Evolutionary conservation across 2,329 filamentous ascomycete species (phyloP), one percentile per base, ranked within the genome.

Genomic region (Zalaria sp.): DNA sequence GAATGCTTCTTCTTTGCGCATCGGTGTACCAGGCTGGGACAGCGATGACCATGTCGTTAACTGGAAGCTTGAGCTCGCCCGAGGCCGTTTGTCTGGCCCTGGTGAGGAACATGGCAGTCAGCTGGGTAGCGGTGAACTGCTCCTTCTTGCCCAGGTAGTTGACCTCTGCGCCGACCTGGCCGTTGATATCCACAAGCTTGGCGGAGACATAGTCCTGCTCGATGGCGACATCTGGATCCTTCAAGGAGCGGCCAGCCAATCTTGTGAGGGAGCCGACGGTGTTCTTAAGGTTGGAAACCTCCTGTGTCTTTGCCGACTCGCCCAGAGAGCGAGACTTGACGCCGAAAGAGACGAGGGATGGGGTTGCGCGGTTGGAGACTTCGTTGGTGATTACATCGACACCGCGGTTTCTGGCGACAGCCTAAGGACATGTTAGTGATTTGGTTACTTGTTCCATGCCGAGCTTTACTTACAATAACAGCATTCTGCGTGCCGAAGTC

Each of bases 311-410:
- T 53, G 91, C 91, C 44, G 84, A 67, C 71, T 98, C 91, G 52
- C 91, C 91, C 51, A 98, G 76, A 63, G 93, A 93, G 71, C 91
- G 83, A 65, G 77, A 80, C 71, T 93, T 94, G 62, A 86, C 82
- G 46, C 87, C 86, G 66, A 98, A 98, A 57, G 86, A 88, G 57
- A 98, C 91, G 51, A 98, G 73, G 48, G 91, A 87, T 85, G 91
- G 91, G 55, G 91, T 98, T 47, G 86, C 80, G 67, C 91, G 82
- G 76, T 98, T 96, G 53, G 91, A 98, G 56, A 96, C 91, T 69
- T 98, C 91, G 74, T 98, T 98, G 71, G 86, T 83, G 63, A 98
- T 93, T 64, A 98, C 91, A 73, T 98, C 91, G 65, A 98, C 91
- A 70, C 91, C 91, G 64, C 93, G 88, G 69, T 96, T 96, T 65